A percentile compares a stretch with the other conserved stretches of the same genome.
Evolutionary conservation across 2,329 filamentous ascomycete species (phyloP).

Genomic region (Tolypocladium tropicale): DNA sequence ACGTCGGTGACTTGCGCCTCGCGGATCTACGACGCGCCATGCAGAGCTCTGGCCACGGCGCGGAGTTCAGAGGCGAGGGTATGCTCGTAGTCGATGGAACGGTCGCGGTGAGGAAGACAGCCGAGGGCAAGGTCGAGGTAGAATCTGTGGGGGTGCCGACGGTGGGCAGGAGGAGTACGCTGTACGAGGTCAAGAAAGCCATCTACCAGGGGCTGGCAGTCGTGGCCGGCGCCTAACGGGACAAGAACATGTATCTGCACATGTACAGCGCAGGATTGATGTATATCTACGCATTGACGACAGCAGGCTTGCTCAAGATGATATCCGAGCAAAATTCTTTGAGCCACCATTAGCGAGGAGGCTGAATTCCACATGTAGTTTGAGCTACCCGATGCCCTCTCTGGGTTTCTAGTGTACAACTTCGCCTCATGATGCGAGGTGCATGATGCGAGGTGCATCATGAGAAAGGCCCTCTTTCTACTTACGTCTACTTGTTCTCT

Average conservation of each 20-base stretch:
- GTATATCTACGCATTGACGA: not conserved
- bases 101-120: constrained; percentile 82
- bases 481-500: not conserved
- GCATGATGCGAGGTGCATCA: not conserved
- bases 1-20: constrained; percentile 85
- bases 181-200: constrained; percentile 78
- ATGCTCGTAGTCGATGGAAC: constrained; percentile 80
- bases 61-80: constrained; percentile 89
- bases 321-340: not conserved
- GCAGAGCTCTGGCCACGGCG: constrained; percentile 70
- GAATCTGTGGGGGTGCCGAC: constrained; percentile 55
- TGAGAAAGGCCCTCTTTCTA: not conserved
- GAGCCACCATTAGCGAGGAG: not conserved
- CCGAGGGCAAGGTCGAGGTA: constrained; percentile 77
- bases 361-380: not conserved
- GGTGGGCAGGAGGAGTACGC: constrained; percentile 47
- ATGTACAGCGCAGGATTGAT: not conserved
- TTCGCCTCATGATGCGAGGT: no score
- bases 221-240: constrained; percentile 60
- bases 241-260: not conserved
- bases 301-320: not conserved
- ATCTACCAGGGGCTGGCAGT: constrained; percentile 93
- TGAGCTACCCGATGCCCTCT: no score
- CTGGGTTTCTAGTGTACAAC: no score
- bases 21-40: constrained; percentile 81